Evolutionary conservation across 2,329 filamentous ascomycete species (phyloP), one percentile per base, ranked within the genome.

Genomic region (Zarea fungicola): DNA sequence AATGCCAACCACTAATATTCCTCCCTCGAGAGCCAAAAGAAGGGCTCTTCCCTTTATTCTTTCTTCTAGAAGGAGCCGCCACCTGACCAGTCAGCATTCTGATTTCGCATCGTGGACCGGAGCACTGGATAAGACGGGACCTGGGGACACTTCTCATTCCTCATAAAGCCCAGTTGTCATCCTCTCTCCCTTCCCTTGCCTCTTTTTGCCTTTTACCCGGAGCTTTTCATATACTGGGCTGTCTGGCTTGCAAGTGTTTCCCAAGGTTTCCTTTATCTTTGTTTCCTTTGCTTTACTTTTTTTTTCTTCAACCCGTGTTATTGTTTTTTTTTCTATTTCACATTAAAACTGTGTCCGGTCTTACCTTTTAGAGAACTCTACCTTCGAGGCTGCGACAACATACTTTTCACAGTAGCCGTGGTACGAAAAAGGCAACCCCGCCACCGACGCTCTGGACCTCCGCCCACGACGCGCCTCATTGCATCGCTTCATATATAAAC

Each of bases 81-180:
- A 35, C 42, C 48, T 40, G 28, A 45, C 48, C 48, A 50, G 40
- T 50, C 25, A 45, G 48, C 48, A 34, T 39, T 50, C 42, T 22
- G 21, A 18, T 23, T 45, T 36, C 18, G 35, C 48, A 50, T 50
- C 48, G 48, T 50, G 48, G 48, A 45, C 48, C 41, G 23, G 37
- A n/a, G 25, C 25, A 43, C 47, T 49, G 47, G 47, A 49, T 49
- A 49, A 42, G 40, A 42, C 39, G 40, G 47, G 32, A n/a, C n/a
- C n/a, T n/a, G n/a, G n/a, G n/a, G n/a, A n/a, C n/a, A n/a, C n/a
- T n/a, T n/a, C n/a, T n/a, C n/a, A n/a, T n/a, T n/a, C n/a, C n/a
- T n/a, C n/a, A n/a, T n/a, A n/a, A n/a, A n/a, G n/a, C n/a, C n/a
- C n/a, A n/a, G n/a, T n/a, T n/a, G n/a, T n/a, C n/a, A n/a, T n/a